Evolutionary conservation across 2,329 filamentous ascomycete genomes (phyloP), one percentile per base, ranked within the genome.

Genomic region (Amylocarpus encephaloides): DNA sequence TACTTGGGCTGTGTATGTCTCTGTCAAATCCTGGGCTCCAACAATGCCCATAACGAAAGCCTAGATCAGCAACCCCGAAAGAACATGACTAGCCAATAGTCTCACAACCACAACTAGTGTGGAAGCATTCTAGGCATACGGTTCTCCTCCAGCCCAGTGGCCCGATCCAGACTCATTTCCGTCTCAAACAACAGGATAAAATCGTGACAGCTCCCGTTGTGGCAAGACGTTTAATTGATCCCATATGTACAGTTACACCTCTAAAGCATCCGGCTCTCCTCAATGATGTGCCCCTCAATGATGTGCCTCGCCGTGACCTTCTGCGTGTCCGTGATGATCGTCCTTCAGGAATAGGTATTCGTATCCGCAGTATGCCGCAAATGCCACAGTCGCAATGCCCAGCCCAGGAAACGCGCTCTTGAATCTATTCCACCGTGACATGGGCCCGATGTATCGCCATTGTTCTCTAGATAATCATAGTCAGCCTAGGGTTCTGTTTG

Each of bases 361-460:
- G 71, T 89, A 95, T 53, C 80, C 82, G 69, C 91, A 89, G 74
- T 98, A 98, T 56, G 76, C 84, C 44, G 85, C 82, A 69, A 98
- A 98, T 41, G 92, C 91, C 53, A 93, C 91, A 5, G 86, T 86
- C 30, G 90, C 93, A 62, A 92, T 95, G 58, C 93, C 93, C 63
- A 98, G 78, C 54, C 93, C 93, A 34, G 93, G 93, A 68, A 98
- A 89, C 57, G 82, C 76, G 64, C 79, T 76, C 74, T 85, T 90
- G 76, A 96, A 93, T 62, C 93, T 86, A 74, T 95, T 95, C 73
- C 77, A 86, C 63, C 92, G 82, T 59, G 84, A 85, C 76, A 96
- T 97, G 48, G 81, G 84, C 57, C 92, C 93, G 33, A 79, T 83
- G 76, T 95, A 96, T 71, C 93, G 81, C 93, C 93, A 98, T 67